Evolutionary conservation across 345 rosid species (phyloP), one percentile per base, ranked within the genome.

Genomic region (Linum tenue): DNA sequence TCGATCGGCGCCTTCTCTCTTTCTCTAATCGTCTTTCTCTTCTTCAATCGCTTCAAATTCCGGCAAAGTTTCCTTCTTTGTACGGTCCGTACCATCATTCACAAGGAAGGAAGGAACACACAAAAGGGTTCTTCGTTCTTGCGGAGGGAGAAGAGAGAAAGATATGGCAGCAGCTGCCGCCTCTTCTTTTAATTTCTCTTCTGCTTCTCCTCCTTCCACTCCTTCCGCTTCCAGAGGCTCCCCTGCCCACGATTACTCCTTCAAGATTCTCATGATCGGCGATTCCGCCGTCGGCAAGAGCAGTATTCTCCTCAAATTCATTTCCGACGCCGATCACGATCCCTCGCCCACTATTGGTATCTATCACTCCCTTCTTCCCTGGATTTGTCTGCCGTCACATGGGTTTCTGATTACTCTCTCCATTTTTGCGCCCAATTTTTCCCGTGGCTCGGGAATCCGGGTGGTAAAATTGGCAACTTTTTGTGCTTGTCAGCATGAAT

Each of bases 241-340:
- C 53, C 3, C 53, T 15, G 9, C 53, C 53, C 53, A 77, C 56
- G 99, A 94, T 73, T 85, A 88, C 64, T 90, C 99, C 14, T 94
- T 94, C 74, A 94, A 94, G 88, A 76, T 94, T 73, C 72, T 94
- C 67, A 73, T 94, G 89, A 80, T 88, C 64, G 99, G 99, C 48
- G 99, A 94, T 73, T 90, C 99, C n/a, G 89, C 90, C 57, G 97
- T 94, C 70, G 99, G 99, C 63, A 94, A 90, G 79, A 94, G 97
- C 65, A 88, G 92, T 63, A 76, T 94, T 42, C 99, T 94, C 68
- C 79, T 90, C 56, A 86, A 85, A 64, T 88, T 90, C 82, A 85
- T 94, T 75, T 88, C 97, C 64, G 76, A 81, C 56, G 75, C 76
- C 76, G 76, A 83, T 66, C 85, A 81, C 57, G 84, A 94, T 67